Evolutionary conservation across 768 basidiomycete species (phyloP).

Genomic region (Suillus clintonianus): DNA sequence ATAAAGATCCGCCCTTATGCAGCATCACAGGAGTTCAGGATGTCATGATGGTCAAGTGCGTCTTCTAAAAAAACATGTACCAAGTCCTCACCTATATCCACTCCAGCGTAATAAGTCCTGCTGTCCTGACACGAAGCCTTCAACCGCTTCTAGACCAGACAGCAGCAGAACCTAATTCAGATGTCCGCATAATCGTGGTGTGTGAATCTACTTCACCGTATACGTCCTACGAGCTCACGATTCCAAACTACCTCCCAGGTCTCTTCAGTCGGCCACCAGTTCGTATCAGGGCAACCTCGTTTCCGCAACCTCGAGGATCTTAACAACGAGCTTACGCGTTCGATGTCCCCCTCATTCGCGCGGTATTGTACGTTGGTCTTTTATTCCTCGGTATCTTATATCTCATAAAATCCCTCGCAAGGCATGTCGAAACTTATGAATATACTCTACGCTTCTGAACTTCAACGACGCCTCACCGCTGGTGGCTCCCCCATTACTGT

Average conservation of each 20-base stretch:
- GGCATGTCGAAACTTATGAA: conserved; percentile 54
- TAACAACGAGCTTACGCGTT: conserved; percentile 35
- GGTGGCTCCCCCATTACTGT: conserved; percentile 30
- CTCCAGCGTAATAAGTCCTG: conserved; percentile 52
- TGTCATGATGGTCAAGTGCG: conserved; percentile 48
- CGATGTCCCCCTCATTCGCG: conserved; percentile 15
- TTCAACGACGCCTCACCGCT: conserved; percentile 48
- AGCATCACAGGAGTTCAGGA: conserved; percentile 36
- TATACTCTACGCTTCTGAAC: conserved; percentile 48
- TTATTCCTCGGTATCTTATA: not conserved
- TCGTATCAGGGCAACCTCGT: conserved; percentile 17
- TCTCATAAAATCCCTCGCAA: conserved; percentile 19
- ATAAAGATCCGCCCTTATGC: not conserved
- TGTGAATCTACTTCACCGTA: conserved; percentile 16
- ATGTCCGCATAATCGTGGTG: conserved; percentile 65
- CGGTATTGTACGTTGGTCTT: conserved; percentile 34
- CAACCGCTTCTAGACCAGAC: conserved; percentile 55
- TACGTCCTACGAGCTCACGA: not conserved
- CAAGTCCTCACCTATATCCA: not conserved
- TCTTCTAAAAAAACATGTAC: not conserved
- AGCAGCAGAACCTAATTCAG: conserved; percentile 45
- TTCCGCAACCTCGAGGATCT: conserved; percentile 38
- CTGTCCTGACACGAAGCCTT: conserved; percentile 54
- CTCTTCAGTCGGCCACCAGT: conserved; percentile 29
- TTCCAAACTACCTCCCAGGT: conserved; percentile 26